These are phyloP conservation scores for Lodderomyces theae DNA, from an alignment of 1,139 yeast species.

Conservation along the genomic window DNA sequence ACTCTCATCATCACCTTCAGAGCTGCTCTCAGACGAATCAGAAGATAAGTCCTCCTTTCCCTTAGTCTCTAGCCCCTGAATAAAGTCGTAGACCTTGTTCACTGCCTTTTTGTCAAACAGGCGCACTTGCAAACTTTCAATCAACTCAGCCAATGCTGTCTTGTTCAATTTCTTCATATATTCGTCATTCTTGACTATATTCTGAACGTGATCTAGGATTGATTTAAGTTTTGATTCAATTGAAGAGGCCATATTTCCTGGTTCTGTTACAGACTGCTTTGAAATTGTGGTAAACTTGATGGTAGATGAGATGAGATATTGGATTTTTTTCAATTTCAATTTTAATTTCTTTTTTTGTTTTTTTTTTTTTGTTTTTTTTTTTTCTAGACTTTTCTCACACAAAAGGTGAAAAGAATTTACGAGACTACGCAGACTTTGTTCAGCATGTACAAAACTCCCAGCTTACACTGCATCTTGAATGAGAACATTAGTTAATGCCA, in stretches of 20 bases:
- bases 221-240: neutral
- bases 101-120: conserved; percentile 1
- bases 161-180: neutral
- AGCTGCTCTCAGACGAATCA: conserved; percentile 11
- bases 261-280: neutral
- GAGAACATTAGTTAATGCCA: neutral
- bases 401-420: too few relatives aligned
- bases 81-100: neutral
- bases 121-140: neutral
- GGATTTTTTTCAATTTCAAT: neutral
- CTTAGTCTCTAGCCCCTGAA: neutral
- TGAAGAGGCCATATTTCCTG: neutral
- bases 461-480: too few relatives aligned
- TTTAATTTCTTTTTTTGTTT: neutral
- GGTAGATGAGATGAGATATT: neutral
- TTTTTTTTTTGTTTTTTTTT: neutral
- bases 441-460: too few relatives aligned
- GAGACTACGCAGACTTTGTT: too few relatives aligned
- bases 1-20: conserved; percentile 6
- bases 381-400: neutral
- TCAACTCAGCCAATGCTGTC: conserved; percentile 9
- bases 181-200: conserved; percentile 2
- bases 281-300: neutral
- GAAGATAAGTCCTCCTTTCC: conserved; percentile 13
- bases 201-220: neutral